These are phyloP conservation scores for Xylaria hypoxylon DNA, from an alignment of 2,329 filamentous ascomycete genomes.

Conservation along the genomic window DNA sequence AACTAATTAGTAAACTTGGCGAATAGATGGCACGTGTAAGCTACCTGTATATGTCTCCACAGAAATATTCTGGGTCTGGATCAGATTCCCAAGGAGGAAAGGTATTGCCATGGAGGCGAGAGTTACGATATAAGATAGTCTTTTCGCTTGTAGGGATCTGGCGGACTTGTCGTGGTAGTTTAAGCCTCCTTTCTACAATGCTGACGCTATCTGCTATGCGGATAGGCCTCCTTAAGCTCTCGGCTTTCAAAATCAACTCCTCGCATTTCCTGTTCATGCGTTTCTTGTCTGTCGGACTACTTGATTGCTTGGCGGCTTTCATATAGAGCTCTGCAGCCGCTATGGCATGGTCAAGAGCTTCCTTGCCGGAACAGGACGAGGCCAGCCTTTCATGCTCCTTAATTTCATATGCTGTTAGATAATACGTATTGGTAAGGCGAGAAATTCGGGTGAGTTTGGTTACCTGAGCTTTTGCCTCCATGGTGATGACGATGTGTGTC, in stretches of 20 bases:
- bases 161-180: slow-evolving; percentile 62
- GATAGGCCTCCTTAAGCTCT: slow-evolving; percentile 73
- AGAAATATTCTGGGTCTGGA: slow-evolving; percentile 73
- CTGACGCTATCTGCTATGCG: slow-evolving; percentile 40
- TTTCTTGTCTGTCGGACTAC: slow-evolving; percentile 70
- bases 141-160: slow-evolving; percentile 76
- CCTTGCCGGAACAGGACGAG: slow-evolving; percentile 64
- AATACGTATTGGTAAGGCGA: slow-evolving; percentile 17
- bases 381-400: slow-evolving; percentile 64
- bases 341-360: slow-evolving; percentile 81
- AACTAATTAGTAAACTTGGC: slow-evolving; percentile 40
- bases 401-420: slow-evolving; percentile 20
- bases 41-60: slow-evolving; percentile 72
- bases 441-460: slow-evolving; percentile 17
- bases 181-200: slow-evolving; percentile 45
- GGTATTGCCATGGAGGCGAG: slow-evolving; percentile 81
- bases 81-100: slow-evolving; percentile 87
- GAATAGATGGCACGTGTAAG: slow-evolving; percentile 44
- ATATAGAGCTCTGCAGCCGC: slow-evolving; percentile 84
- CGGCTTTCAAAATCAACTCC: slow-evolving; percentile 76
- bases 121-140: slow-evolving; percentile 80
- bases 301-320: slow-evolving; percentile 74
- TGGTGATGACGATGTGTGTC: slow-evolving; percentile 33
- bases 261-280: slow-evolving; percentile 76
- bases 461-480: slow-evolving; percentile 63